Conservation (phyloP, 2,329 filamentous ascomycete genomes). For the Beauveria caledonica region DNA sequence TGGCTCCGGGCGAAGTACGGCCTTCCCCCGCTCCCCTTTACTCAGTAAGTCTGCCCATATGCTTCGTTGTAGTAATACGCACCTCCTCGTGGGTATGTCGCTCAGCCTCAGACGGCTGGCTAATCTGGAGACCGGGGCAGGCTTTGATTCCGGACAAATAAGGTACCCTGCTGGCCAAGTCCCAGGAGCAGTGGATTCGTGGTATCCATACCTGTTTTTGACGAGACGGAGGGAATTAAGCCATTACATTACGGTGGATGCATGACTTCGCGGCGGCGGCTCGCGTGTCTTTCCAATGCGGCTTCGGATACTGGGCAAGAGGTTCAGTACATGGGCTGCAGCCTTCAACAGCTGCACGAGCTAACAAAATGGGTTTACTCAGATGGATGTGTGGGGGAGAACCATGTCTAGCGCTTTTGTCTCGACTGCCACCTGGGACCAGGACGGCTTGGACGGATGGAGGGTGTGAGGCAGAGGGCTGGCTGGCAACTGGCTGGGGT, state of each 20-base stretch:
- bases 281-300: constrained; percentile 3
- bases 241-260: constrained; percentile 8
- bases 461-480: neutral
- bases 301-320: constrained; percentile 9
- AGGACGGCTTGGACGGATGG: neutral
- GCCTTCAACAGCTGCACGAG: neutral
- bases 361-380: neutral
- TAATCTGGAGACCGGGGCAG: neutral
- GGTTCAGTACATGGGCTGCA: neutral
- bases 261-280: constrained; percentile 6
- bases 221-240: constrained; percentile 2
- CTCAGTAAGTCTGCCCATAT: neutral
- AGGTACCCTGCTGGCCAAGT: neutral
- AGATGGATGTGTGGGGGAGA: constrained; percentile 9
- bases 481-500: neutral
- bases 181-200: constrained; percentile 2
- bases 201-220: neutral
- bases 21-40: neutral
- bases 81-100: too few species aligned
- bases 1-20: neutral
- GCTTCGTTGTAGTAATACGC: neutral
- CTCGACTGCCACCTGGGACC: neutral
- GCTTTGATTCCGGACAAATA: neutral
- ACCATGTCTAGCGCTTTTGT: constrained; percentile 3
- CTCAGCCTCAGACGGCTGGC: neutral